phyloP scores from a whole-genome alignment of 2,329 filamentous ascomycete species.

The Cladosporium phlei region DNA sequence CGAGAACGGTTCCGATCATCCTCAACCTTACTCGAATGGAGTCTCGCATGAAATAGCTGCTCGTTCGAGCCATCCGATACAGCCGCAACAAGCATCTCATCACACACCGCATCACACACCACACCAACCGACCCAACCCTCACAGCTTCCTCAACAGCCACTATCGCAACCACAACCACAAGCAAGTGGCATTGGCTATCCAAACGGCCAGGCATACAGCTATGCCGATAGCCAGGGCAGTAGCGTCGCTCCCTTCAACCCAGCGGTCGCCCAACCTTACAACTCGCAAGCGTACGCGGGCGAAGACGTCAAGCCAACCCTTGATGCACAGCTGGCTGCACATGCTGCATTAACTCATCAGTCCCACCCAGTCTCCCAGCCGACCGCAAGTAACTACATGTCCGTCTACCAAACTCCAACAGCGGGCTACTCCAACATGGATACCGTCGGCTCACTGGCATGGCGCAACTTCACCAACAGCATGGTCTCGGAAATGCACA shows the following conservation, averaged over 20 bases:
- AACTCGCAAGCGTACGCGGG: conserved; percentile 14
- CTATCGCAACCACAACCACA: conserved; percentile 15
- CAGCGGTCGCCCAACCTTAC: conserved; percentile 13
- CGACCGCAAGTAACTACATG: conserved; percentile 18
- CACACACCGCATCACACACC: neutral
- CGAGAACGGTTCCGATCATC: neutral
- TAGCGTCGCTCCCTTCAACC: neutral
- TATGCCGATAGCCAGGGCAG: conserved; percentile 19
- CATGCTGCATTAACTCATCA: conserved; percentile 17
- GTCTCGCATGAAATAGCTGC: neutral
- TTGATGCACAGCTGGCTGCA: conserved; percentile 21
- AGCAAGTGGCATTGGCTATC: conserved; percentile 8
- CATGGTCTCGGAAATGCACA: conserved; percentile 18
- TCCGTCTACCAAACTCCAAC: conserved; percentile 19
- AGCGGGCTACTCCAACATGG: neutral
- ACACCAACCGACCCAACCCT: conserved; percentile 13
- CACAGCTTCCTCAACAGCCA: conserved; percentile 14
- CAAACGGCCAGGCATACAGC: conserved; percentile 13
- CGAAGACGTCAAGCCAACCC: conserved; percentile 21
- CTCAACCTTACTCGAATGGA: neutral
- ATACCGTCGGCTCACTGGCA: conserved; percentile 23
- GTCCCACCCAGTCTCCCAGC: conserved; percentile 11
- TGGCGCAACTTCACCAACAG: conserved; percentile 31
- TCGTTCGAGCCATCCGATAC: conserved; percentile 1
- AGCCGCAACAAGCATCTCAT: neutral